Conservation (phyloP, 2,329 filamentous ascomycete species). For the Aspergillus unguis region DNA sequence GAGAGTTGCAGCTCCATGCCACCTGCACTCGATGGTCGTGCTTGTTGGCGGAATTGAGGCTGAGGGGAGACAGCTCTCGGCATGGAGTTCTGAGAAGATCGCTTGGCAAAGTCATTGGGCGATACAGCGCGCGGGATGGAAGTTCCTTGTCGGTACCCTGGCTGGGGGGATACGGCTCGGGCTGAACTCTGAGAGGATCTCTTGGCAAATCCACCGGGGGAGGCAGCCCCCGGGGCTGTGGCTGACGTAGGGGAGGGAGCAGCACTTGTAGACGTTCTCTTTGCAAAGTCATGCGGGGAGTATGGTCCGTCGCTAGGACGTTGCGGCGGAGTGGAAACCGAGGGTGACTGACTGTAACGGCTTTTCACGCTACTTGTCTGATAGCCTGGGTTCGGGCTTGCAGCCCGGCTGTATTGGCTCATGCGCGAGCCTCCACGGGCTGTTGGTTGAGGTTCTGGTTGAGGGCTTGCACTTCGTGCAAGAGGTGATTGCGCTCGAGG, state of each 20-base stretch:
- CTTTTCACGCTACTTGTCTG: constrained; percentile 43
- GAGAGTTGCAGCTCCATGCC: constrained; percentile 69
- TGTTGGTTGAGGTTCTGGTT: constrained; percentile 25
- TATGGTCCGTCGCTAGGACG: constrained; percentile 39
- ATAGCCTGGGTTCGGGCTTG: constrained; percentile 45
- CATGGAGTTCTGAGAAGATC: constrained; percentile 32
- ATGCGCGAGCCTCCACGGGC: constrained; percentile 34
- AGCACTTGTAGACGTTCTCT: constrained; percentile 35
- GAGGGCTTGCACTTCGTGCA: constrained; percentile 47
- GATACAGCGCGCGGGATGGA: constrained; percentile 2
- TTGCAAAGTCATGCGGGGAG: constrained; percentile 44
- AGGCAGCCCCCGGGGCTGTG: constrained; percentile 1
- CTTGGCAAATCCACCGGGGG: constrained; percentile 4
- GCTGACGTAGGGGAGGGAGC: constrained; percentile 8
- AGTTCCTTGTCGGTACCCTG: not conserved
- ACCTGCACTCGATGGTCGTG: constrained; percentile 48
- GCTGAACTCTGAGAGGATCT: not conserved
- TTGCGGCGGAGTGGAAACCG: constrained; percentile 29
- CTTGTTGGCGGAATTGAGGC: constrained; percentile 49
- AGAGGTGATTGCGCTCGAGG: constrained; percentile 63
- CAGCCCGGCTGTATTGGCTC: constrained; percentile 43
- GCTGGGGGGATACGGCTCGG: not conserved
- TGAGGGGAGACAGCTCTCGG: constrained; percentile 52
- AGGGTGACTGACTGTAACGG: constrained; percentile 38
- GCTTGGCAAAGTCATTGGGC: constrained; percentile 10